Percentiles rank a stretch among this genome's conserved stretches.
Evolutionary conservation across 164 flowering plant genomes (phyloP).

Genomic region (Warburgia ugandensis): DNA sequence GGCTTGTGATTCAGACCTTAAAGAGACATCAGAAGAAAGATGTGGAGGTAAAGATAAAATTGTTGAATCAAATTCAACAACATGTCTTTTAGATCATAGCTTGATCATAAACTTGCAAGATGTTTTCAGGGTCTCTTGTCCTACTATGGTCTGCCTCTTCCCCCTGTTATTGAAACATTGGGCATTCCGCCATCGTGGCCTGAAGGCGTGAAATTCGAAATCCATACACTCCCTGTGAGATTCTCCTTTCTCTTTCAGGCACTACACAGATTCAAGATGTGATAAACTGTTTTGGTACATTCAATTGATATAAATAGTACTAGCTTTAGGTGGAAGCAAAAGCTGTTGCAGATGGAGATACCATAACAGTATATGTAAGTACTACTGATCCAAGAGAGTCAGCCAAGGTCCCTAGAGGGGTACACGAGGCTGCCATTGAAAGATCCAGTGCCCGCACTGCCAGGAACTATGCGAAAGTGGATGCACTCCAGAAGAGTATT

Average conservation of each 20-base stretch:
- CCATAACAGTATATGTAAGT: conserved; percentile 69
- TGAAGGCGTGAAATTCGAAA: conserved; percentile 51
- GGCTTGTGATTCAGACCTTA: conserved; percentile 56
- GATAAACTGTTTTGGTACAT: no score
- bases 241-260: background rate
- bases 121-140: conserved; percentile 56
- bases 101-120: background rate
- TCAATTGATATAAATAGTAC: background rate
- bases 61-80: background rate
- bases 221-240: conserved; percentile 64
- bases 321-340: conserved; percentile 58
- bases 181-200: conserved; percentile 29
- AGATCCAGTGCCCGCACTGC: conserved; percentile 55
- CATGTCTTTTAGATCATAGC: background rate
- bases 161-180: conserved; percentile 30
- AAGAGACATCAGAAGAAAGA: conserved; percentile 65
- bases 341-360: conserved; percentile 85
- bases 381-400: conserved; percentile 59
- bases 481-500: conserved; percentile 58
- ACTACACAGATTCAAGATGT: background rate
- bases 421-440: conserved; percentile 38
- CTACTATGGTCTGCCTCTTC: conserved; percentile 75
- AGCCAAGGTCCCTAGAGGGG: conserved; percentile 43
- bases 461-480: conserved; percentile 52
- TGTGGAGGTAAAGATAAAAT: conserved; percentile 51